phyloP scores from a whole-genome alignment of 192 early-diverging fungal species.

The Coemansia erecta region DNA sequence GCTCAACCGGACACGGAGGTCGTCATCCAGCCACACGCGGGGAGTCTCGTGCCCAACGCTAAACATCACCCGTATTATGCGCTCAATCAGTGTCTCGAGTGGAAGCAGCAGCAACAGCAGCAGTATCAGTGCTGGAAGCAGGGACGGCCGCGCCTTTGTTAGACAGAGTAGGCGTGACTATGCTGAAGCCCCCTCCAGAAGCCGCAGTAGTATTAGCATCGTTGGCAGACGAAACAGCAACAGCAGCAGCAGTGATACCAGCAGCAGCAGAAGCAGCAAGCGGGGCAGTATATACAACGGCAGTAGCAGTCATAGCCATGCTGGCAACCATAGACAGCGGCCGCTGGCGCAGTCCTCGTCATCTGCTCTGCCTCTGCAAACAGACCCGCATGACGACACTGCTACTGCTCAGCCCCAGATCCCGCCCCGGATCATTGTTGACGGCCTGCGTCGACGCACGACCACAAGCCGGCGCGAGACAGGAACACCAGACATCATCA shows the following conservation, averaged over 20 bases:
- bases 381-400: too few species aligned
- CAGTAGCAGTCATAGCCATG: too few species aligned
- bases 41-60: constrained; percentile 43
- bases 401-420: too few species aligned
- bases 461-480: constrained; percentile 22
- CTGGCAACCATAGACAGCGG: too few species aligned
- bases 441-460: constrained; percentile 40
- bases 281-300: too few species aligned
- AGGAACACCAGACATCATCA: constrained; percentile 29
- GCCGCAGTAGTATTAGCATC: constrained; percentile 4
- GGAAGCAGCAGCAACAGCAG: constrained; percentile 18
- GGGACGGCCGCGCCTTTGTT: background rate
- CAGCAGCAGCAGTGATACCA: constrained; percentile 4
- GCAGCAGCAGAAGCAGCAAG: constrained; percentile 9
- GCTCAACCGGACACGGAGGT: constrained; percentile 27
- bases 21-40: constrained; percentile 34
- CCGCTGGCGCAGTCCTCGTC: too few species aligned
- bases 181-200: constrained; percentile 1
- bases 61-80: constrained; percentile 49
- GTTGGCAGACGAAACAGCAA: constrained; percentile 1
- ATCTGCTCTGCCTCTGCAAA: too few species aligned
- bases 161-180: constrained; percentile 9
- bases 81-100: constrained; percentile 44
- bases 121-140: background rate
- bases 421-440: background rate